Evolutionary conservation across 2,329 filamentous ascomycete genomes (phyloP), one percentile per base, ranked within the genome.

Genomic region (Trematosphaeria pertusa): DNA sequence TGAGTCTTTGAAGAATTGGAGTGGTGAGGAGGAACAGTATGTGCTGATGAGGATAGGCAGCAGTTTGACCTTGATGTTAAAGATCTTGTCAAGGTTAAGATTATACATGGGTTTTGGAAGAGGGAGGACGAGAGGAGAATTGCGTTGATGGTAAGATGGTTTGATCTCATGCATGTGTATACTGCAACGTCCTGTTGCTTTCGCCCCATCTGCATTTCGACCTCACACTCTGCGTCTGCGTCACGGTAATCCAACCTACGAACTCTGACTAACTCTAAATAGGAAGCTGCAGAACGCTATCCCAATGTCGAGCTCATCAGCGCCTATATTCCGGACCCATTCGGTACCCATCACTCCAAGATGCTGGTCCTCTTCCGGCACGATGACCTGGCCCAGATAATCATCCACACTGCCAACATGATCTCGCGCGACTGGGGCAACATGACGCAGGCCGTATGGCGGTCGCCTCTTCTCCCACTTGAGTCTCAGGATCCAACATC

Each of bases 351-450:
- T 69, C 91, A 86, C 63, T 81, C 88, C 10, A 94, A 96, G 71
- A 94, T 96, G 88, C 52, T 96, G 70, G 76, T 96, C n/a, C 71
- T 96, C 3, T 78, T 96, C 51, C 82, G 88, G 4, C 85, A 88
- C 66, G 90, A 96, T 64, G 84, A 87, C 52, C 83, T 80, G 0
- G 88, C 87, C 0, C 88, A 95, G 71, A 75, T 96, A 5, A 73
- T 95, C 45, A 91, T 96, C 21, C 89, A 95, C 59, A 96, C 91
- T 0, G 90, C 91, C 14, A 96, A 96, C 59, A 91, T 96, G 87
- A 93, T 96, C n/a, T 65, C 80, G 3, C 85, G 86, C 44, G 91
- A 96, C 68, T 96, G 91, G 91, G 81, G 78, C 1, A 94, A 94
- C 58, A 89, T 96, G 88, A 88, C 86, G 1, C 91, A 96, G 67